Evolutionary conservation across 2,329 filamentous ascomycete genomes (phyloP).

Genomic region (Scedosporium minutisporum): DNA sequence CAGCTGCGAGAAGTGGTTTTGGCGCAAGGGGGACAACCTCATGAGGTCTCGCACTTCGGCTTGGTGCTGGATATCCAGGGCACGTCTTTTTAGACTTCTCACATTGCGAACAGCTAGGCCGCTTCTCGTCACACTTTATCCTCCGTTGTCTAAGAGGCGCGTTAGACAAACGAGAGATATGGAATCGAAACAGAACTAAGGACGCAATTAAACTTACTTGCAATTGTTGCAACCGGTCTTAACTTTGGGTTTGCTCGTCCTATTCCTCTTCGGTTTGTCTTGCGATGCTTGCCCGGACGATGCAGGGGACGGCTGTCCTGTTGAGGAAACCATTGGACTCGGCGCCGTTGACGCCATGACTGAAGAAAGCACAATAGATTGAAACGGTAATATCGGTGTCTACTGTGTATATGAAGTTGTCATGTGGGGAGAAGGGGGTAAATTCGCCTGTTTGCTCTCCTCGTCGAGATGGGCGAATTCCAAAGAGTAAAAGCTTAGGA

Average conservation of each 20-base stretch:
- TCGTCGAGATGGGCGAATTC: background rate
- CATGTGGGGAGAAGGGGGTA: background rate
- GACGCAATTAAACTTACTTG: slow-evolving; percentile 39
- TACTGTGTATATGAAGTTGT: background rate
- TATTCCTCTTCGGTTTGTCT: slow-evolving; percentile 28
- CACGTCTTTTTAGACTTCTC: slow-evolving; percentile 48
- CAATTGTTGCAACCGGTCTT: slow-evolving; percentile 59
- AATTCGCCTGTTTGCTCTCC: background rate
- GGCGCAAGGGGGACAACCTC: slow-evolving; percentile 41
- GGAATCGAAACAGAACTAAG: background rate
- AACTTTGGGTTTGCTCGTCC: slow-evolving; percentile 50
- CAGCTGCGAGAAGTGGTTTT: slow-evolving; percentile 25
- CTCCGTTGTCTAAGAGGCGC: slow-evolving; percentile 37
- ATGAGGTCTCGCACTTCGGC: slow-evolving; percentile 33
- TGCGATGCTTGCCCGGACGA: background rate
- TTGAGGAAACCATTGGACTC: background rate
- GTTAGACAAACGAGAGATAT: background rate
- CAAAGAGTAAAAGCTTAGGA: background rate
- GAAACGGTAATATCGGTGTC: background rate
- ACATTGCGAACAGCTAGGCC: slow-evolving; percentile 52
- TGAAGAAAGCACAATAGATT: background rate
- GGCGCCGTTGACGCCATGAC: background rate
- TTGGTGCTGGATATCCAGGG: slow-evolving; percentile 51
- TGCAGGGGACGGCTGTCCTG: background rate
- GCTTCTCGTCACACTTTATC: slow-evolving; percentile 58